phyloP scores from a whole-genome alignment of 805 yeast genomes.

The Zygosaccharomyces rouxii region DNA sequence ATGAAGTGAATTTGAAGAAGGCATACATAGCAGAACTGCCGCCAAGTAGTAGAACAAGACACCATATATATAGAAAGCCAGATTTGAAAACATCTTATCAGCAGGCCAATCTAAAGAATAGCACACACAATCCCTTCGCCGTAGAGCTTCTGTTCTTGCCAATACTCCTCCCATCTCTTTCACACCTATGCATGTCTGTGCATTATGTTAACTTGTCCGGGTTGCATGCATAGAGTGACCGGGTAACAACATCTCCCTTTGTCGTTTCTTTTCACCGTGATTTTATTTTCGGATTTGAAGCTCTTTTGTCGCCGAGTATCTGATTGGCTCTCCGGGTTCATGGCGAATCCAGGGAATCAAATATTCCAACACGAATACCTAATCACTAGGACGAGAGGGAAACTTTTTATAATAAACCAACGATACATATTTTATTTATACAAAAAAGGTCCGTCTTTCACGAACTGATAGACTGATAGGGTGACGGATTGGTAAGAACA shows the following conservation, averaged over 20 bases:
- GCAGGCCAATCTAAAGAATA: too few species aligned
- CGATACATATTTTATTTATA: neutral
- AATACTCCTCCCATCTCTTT: too few species aligned
- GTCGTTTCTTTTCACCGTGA: neutral
- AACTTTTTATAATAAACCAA: neutral
- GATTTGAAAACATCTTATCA: too few species aligned
- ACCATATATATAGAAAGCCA: too few species aligned
- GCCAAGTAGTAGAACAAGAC: neutral
- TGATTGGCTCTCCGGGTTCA: conserved; percentile 4
- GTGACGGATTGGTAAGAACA: neutral
- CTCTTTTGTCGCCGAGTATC: conserved; percentile 6
- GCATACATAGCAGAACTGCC: neutral
- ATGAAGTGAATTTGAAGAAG: neutral
- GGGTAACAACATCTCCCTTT: conserved; percentile 2
- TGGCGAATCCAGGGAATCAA: neutral
- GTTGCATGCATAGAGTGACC: neutral
- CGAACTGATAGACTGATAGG: neutral
- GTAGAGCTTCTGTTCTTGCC: too few species aligned
- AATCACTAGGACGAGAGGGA: neutral
- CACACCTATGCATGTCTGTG: too few species aligned
- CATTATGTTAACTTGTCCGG: too few species aligned
- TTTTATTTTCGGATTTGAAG: neutral
- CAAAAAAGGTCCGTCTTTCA: too few species aligned
- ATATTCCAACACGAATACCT: neutral
- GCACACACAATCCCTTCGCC: too few species aligned